phyloP scores from a whole-genome alignment of 2,329 filamentous ascomycete species.

The Cladosporium phlei region DNA sequence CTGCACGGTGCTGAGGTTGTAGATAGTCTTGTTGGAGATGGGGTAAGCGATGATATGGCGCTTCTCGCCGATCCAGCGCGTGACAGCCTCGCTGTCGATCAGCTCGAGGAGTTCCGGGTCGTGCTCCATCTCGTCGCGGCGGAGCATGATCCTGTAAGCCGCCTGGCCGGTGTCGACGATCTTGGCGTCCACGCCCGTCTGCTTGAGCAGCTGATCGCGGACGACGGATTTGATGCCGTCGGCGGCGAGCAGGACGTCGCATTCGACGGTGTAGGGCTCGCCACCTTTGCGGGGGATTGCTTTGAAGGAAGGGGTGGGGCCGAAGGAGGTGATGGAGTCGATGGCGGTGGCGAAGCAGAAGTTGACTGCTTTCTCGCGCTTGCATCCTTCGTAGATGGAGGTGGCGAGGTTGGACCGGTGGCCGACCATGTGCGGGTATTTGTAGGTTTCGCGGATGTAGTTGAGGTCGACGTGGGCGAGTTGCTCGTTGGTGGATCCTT shows the following conservation, averaged over 20 bases:
- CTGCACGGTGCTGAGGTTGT: slow-evolving; percentile 62
- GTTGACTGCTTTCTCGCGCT: slow-evolving; percentile 56
- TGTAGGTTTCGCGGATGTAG: slow-evolving; percentile 64
- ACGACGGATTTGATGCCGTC: slow-evolving; percentile 48
- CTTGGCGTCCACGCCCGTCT: slow-evolving; percentile 48
- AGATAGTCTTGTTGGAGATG: slow-evolving; percentile 61
- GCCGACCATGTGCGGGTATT: slow-evolving; percentile 74
- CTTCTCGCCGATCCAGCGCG: slow-evolving; percentile 70
- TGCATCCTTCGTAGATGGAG: slow-evolving; percentile 66
- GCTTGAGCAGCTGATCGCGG: slow-evolving; percentile 50
- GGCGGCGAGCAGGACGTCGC: slow-evolving; percentile 42
- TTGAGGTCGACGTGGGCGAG: slow-evolving; percentile 65
- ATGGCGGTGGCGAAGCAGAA: slow-evolving; percentile 64
- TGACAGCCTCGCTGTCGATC: slow-evolving; percentile 62
- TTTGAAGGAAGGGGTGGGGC: slow-evolving; percentile 56
- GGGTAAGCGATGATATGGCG: slow-evolving; percentile 76
- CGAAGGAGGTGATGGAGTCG: slow-evolving; percentile 54
- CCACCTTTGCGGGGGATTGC: slow-evolving; percentile 50
- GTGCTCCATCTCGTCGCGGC: slow-evolving; percentile 59
- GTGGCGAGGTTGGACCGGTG: slow-evolving; percentile 57
- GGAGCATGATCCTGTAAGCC: slow-evolving; percentile 74
- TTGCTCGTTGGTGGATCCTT: slow-evolving; percentile 65
- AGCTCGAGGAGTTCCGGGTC: slow-evolving; percentile 65
- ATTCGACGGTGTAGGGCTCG: slow-evolving; percentile 50
- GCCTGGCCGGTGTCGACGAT: slow-evolving; percentile 69